These are phyloP conservation scores for Phytopythium litorale DNA, from an alignment of 352 stramenopile species.

Conservation along the genomic window DNA sequence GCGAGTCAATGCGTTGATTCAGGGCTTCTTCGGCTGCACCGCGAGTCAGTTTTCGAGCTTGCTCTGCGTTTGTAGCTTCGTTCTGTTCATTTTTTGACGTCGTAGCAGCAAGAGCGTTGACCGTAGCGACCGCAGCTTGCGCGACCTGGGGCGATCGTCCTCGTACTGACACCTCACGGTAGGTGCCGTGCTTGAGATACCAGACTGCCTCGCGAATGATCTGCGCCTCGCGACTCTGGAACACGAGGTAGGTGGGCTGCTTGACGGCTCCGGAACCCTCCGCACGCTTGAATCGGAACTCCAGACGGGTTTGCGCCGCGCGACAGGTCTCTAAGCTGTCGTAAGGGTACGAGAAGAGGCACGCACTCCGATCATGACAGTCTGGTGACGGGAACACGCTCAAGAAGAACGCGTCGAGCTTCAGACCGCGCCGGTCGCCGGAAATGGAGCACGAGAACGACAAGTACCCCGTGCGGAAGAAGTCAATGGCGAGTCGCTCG, in stretches of 20 bases:
- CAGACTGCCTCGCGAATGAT: slow-evolving; percentile 67
- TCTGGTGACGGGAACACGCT: slow-evolving; percentile 55
- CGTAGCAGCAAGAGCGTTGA: neutral
- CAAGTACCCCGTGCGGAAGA: slow-evolving; percentile 40
- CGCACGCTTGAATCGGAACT: slow-evolving; percentile 44
- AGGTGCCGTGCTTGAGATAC: slow-evolving; percentile 47
- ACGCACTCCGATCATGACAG: slow-evolving; percentile 55
- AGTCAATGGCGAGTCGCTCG: slow-evolving; percentile 51
- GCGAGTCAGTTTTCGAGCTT: slow-evolving; percentile 26
- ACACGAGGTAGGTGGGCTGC: slow-evolving; percentile 51
- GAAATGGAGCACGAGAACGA: slow-evolving; percentile 63
- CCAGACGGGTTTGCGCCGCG: slow-evolving; percentile 30
- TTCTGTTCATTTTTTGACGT: neutral
- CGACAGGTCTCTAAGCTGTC: slow-evolving; percentile 53
- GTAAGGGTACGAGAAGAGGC: slow-evolving; percentile 65
- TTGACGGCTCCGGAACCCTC: slow-evolving; percentile 32
- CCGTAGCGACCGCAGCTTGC: neutral
- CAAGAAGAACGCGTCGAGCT: slow-evolving; percentile 45
- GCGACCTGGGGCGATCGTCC: neutral
- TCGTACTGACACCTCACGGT: slow-evolving; percentile 34
- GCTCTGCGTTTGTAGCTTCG: neutral
- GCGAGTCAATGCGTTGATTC: slow-evolving; percentile 33
- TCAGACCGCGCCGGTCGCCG: slow-evolving; percentile 44
- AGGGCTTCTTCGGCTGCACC: slow-evolving; percentile 39
- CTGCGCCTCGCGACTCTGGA: slow-evolving; percentile 51